Evolutionary conservation across 202 grass and related monocot genomes (phyloP).

Genomic region (Digitaria exilis): DNA sequence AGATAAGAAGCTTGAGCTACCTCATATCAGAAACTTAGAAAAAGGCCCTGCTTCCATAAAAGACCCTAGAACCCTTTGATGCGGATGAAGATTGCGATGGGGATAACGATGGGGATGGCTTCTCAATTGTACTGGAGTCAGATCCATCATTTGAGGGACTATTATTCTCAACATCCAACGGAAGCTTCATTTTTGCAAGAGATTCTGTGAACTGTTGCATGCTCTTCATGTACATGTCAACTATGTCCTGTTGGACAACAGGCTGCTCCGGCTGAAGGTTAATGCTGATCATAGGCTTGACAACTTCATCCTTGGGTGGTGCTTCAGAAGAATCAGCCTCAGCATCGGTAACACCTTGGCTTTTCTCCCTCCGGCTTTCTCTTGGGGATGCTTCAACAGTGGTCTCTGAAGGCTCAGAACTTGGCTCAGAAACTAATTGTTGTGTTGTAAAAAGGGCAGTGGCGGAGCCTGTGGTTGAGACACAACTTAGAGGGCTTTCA

Average conservation of each 20-base stretch:
- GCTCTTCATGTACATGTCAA: constrained; percentile 98
- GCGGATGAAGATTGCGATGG: constrained; percentile 8
- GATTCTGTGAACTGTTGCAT: constrained; percentile 96
- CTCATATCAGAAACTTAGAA: constrained; percentile 49
- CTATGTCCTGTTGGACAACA: constrained; percentile 78
- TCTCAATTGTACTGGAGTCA: constrained; percentile 45
- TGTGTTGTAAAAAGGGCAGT: not conserved
- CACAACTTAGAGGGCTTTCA: constrained; percentile 52
- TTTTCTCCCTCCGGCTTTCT: constrained; percentile 41
- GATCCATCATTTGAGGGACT: constrained; percentile 51
- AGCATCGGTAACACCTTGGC: constrained; percentile 46
- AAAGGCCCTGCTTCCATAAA: constrained; percentile 88
- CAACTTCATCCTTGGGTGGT: constrained; percentile 34
- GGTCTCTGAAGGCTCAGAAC: constrained; percentile 42
- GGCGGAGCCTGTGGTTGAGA: constrained; percentile 40
- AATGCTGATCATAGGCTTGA: constrained; percentile 62
- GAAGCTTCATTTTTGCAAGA: constrained; percentile 95
- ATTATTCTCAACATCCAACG: constrained; percentile 51
- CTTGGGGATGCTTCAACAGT: constrained; percentile 37
- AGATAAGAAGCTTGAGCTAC: not conserved
- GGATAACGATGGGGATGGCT: too few relatives aligned
- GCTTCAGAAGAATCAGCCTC: constrained; percentile 55
- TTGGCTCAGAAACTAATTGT: constrained; percentile 44
- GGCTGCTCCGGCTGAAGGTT: constrained; percentile 61
- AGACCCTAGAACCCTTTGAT: constrained; percentile 63